Conservation (phyloP, 73 alveolate species). For the Stentor roeselii region DNA sequence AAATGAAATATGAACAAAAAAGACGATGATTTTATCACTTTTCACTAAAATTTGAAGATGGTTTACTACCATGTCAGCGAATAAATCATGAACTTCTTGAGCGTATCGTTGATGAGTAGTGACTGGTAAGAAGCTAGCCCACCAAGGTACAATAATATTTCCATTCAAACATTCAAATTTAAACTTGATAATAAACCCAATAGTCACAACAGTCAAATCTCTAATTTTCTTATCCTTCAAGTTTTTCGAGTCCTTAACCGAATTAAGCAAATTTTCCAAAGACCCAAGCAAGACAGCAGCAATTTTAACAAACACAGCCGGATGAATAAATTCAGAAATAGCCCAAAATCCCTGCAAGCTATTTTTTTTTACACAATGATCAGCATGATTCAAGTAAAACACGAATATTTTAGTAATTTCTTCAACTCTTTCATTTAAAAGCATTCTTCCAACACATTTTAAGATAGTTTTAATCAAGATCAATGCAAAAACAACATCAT, state of each 20-base stretch:
- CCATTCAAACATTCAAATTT: neutral
- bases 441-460: neutral
- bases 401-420: neutral
- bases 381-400: neutral
- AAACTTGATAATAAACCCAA: neutral
- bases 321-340: neutral
- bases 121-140: neutral
- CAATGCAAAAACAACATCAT: neutral
- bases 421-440: neutral
- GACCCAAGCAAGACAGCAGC: neutral
- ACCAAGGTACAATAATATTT: neutral
- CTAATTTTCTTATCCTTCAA: neutral
- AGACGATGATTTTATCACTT: too few relatives aligned
- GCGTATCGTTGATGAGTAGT: neutral
- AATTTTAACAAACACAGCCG: neutral
- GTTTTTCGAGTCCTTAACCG: neutral
- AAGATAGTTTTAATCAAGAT: neutral
- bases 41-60: neutral
- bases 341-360: neutral
- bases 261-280: neutral
- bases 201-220: neutral
- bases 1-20: neutral
- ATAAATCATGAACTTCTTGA: neutral
- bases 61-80: neutral
- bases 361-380: neutral